Conservation (phyloP, 129 eudicot species). For the Rutidosis leptorrhynchoides region DNA sequence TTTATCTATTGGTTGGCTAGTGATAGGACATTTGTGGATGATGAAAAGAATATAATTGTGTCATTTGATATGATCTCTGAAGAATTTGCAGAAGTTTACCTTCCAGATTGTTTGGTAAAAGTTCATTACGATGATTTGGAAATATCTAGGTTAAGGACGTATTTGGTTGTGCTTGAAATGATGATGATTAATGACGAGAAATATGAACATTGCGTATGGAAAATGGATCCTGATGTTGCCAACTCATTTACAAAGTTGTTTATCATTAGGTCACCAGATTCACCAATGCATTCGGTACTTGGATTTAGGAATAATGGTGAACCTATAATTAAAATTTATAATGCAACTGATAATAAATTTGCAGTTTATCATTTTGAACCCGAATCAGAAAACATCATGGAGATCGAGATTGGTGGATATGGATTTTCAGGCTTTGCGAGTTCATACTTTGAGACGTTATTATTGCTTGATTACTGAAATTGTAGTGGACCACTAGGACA, state of each 20-base stretch:
- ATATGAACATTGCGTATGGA: not conserved
- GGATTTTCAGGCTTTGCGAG: not conserved
- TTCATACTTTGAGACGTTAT: constrained; percentile 4
- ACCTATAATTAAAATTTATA: not conserved
- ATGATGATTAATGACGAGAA: not conserved
- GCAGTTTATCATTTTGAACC: not conserved
- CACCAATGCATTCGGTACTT: not conserved
- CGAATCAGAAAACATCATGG: not conserved
- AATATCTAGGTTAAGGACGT: not conserved
- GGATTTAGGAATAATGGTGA: not conserved
- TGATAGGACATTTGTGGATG: not conserved
- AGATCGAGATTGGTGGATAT: not conserved
- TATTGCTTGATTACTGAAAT: not conserved
- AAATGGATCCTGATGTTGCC: not conserved
- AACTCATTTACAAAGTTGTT: not conserved
- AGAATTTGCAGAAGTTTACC: not conserved
- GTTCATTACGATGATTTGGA: too few species aligned
- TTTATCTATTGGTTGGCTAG: not conserved
- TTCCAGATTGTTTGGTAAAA: not conserved
- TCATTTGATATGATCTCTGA: not conserved
- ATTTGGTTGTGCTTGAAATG: not conserved
- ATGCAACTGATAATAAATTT: not conserved
- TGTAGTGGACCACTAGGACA: not conserved
- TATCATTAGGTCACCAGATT: not conserved
- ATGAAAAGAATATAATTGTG: not conserved